Base-by-base conservation (phyloP, 192 early-diverging fungal genomes). In the Umbelopsis sp. region DNA sequence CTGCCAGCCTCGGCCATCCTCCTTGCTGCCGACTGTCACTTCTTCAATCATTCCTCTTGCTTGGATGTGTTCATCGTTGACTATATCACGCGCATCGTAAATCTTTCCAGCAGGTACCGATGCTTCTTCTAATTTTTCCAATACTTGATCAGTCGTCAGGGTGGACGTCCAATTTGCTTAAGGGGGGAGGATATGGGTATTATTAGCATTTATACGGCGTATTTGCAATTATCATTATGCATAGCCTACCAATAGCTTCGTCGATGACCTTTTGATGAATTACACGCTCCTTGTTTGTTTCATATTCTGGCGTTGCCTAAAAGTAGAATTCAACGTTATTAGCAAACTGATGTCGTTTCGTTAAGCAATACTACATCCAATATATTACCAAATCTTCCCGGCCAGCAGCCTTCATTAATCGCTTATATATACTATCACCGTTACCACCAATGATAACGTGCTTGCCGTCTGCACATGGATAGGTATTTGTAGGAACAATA, bases 401-500 rank as follows among this genome's bases (percentile, higher is more conserved):
- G 27, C 82, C 82, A 27, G 73, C 74, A 5, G 79, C 72, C 15
- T 53, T 55, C 78, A 82, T 82, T 3, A 85, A 71, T 23, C 83
- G 67, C 44, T 84, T 77, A 47, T 82, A 85, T 13, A 85, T 82
- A 41, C 74, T 71, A 68, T 85, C 83, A 10, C 82, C 80, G 47
- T 85, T 85, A 22, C 78, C 83, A 23, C 83, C 83, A 47, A 85
- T 85, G 50, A 85, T 82, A 18, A 85, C 81, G 71, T 82, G 68
- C 55, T 83, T 83, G 18, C 72, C 72, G 61, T 81, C 83, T 21
- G 69, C 69, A 65, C 81, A 82, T 9, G 71, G 78, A 49, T 82
- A 85, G 0, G 78, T 81, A 27, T 82, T 79, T 1, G 80, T 85
- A 27, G 83, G 81, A 16, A 82, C 81, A 66, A 85, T 85, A 22